Conservation (phyloP, 371 early-diverging fungal species). For the Chytridium lagenaria region DNA sequence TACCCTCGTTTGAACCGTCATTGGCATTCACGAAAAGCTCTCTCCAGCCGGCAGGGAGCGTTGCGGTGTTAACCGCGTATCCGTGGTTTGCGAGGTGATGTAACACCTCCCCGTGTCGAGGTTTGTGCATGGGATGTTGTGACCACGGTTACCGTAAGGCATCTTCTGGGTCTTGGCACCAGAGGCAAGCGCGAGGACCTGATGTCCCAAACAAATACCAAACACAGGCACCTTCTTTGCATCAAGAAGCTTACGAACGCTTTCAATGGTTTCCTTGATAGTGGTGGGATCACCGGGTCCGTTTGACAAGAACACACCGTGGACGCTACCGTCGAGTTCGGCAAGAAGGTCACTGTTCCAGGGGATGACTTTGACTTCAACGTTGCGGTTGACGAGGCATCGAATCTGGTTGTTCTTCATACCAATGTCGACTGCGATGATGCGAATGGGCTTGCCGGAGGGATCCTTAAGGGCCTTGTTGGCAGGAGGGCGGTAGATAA, state of each 20-base stretch:
- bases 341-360: slow-evolving; percentile 90
- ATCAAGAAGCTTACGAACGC: slow-evolving; percentile 69
- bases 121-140: slow-evolving; percentile 98
- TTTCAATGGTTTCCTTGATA: slow-evolving; percentile 74
- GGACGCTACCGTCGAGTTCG: slow-evolving; percentile 65
- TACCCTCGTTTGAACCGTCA: slow-evolving; percentile 97
- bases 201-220: slow-evolving; percentile 98
- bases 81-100: slow-evolving; percentile 97
- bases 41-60: slow-evolving; percentile 78
- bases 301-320: slow-evolving; percentile 95
- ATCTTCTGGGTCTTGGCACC: slow-evolving; percentile 93
- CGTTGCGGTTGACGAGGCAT: slow-evolving; percentile 92
- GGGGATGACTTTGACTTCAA: slow-evolving; percentile 92
- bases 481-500: slow-evolving; percentile 72
- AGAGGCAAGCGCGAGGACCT: slow-evolving; percentile 90
- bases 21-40: slow-evolving; percentile 97
- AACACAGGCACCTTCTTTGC: slow-evolving; percentile 88
- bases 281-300: slow-evolving; percentile 97
- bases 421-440: slow-evolving; percentile 94
- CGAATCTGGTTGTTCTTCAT: slow-evolving; percentile 98
- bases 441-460: slow-evolving; percentile 79
- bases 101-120: slow-evolving; percentile 93
- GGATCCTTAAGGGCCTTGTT: slow-evolving; percentile 67
- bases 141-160: slow-evolving; percentile 98
- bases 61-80: slow-evolving; percentile 87